Conservation (phyloP, 352 stramenopile genomes). For the Globisporangium alternatum region DNA sequence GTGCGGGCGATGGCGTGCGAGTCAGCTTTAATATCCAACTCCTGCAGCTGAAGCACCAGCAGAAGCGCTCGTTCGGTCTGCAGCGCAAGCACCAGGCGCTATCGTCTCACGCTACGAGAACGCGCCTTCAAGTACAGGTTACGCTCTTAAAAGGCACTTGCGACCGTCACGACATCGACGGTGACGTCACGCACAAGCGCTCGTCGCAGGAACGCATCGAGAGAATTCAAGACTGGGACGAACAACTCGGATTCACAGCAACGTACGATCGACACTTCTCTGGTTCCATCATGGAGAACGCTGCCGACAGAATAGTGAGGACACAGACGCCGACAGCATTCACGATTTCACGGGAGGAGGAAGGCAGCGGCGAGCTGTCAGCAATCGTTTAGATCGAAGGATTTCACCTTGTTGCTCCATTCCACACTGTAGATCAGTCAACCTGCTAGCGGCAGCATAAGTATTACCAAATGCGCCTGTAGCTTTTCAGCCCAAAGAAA, state of each 20-base stretch:
- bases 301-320: not conserved
- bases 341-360: not conserved
- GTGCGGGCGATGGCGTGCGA: not conserved
- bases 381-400: not conserved
- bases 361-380: not conserved
- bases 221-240: not conserved
- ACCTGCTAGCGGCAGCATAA: no score
- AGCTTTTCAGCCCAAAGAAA: not conserved
- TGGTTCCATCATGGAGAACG: not conserved
- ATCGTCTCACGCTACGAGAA: not conserved
- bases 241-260: not conserved
- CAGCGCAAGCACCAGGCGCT: not conserved
- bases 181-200: not conserved
- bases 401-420: not conserved
- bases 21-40: not conserved
- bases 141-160: not conserved
- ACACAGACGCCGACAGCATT: not conserved
- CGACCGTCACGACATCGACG: not conserved
- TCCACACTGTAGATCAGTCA: no score
- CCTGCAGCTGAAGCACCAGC: not conserved
- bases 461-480: not conserved
- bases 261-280: conserved; percentile 4
- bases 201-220: not conserved
- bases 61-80: not conserved
- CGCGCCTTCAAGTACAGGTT: conserved; percentile 5